Evolutionary conservation across 2,329 filamentous ascomycete genomes (phyloP), one percentile per base, ranked within the genome.

Genomic region (Calonectria pseudoturangicola): DNA sequence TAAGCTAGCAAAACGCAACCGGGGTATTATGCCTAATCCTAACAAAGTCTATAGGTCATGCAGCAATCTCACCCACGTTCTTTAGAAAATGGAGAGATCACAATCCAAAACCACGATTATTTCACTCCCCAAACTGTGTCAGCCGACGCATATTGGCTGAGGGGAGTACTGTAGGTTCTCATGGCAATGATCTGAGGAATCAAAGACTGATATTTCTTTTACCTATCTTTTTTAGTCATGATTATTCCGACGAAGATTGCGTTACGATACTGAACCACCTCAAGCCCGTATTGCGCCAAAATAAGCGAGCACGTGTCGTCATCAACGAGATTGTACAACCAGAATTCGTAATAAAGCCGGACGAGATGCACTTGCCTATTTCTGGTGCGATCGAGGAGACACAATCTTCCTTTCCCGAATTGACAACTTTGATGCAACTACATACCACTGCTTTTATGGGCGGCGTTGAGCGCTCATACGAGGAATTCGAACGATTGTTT

Each of bases 271-370:
- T 56, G 10, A n/a, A 36, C 5, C 18, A 56, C 18, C 50, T 56
- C 28, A 56, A 56, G 10, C 50, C 50, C 5, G 36, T 6, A 36
- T 36, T 56, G 9, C 28, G 28, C 4, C 28, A 56, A 30, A 56
- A 56, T 12, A 36, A 21, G 2, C 8, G 4, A 9, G 50, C 50
- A 5, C 18, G 50, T 2, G 28, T 56, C 1, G 4, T 56, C 16
- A 56, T 56, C 15, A 56, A 56, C 9, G 50, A 56, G n/a, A 56
- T 56, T 18, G 50, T 56, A 3, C 50, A 56, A 12, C 50, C 50
- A 9, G 28, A 36, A 2, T 56, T 56, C 3, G 9, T 56, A 18
- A 21, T 56, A 16, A 36, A 56, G 16, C 28, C 12, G 12, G 28
- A 56, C 16, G 28, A 56, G 10, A n/a, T n/a, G 27, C 50, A 36